phyloP scores from a whole-genome alignment of 371 early-diverging fungal genomes.

The Mortierella sp. region DNA sequence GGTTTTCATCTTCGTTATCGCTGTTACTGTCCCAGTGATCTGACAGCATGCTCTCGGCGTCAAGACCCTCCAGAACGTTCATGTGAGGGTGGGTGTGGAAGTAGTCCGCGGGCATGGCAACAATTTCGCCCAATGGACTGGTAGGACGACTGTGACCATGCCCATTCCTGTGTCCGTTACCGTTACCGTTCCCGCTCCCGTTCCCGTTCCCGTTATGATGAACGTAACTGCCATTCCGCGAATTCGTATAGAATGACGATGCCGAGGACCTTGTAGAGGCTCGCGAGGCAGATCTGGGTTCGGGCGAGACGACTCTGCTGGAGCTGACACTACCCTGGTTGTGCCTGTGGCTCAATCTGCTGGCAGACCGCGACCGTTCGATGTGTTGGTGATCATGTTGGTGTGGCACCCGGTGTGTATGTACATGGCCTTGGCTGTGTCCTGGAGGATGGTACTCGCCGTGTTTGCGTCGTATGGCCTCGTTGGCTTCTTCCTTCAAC shows the following conservation, averaged over 20 bases:
- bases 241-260: conserved; percentile 7
- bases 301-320: conserved; percentile 24
- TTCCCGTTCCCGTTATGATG: background rate
- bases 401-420: conserved; percentile 35
- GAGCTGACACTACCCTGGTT: conserved; percentile 24
- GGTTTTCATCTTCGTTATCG: conserved; percentile 20
- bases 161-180: background rate
- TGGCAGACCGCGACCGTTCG: conserved; percentile 30
- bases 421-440: conserved; percentile 35
- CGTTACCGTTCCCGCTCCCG: background rate
- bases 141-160: conserved; percentile 27
- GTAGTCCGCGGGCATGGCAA: conserved; percentile 8
- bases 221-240: conserved; percentile 2
- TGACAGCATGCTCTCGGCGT: conserved; percentile 40
- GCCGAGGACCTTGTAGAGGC: conserved; percentile 12
- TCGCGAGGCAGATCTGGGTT: conserved; percentile 15
- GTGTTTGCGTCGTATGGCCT: conserved; percentile 49
- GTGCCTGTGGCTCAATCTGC: conserved; percentile 15
- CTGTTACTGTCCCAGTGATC: conserved; percentile 39
- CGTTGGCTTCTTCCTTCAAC: conserved; percentile 37
- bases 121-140: conserved; percentile 28
- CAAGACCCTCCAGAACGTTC: conserved; percentile 28
- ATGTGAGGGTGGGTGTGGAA: conserved; percentile 14
- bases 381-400: conserved; percentile 41
- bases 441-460: conserved; percentile 53